Conservation (phyloP, 2,329 filamentous ascomycete species). For the Stachybotrys chartarum region DNA sequence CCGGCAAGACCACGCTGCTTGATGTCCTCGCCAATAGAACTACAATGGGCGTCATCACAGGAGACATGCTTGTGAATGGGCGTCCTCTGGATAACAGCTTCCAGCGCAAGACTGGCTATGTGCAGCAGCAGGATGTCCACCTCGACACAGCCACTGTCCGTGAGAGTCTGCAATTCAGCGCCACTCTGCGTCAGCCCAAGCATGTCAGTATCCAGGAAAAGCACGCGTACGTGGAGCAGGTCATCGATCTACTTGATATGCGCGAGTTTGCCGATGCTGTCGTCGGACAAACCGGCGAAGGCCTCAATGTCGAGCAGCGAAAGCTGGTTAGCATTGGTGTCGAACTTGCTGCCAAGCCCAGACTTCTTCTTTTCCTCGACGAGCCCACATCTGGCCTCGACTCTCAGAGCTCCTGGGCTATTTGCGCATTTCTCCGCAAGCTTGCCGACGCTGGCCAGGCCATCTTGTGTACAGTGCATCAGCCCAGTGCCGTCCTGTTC, state of each 20-base stretch:
- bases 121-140: conserved; percentile 52
- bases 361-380: conserved; percentile 49
- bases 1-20: conserved; percentile 25
- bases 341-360: conserved; percentile 42
- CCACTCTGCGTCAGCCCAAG: conserved; percentile 43
- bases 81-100: conserved; percentile 43
- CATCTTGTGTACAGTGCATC: conserved; percentile 40
- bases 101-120: conserved; percentile 53
- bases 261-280: conserved; percentile 52
- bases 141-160: conserved; percentile 39
- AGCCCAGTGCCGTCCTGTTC: conserved; percentile 38
- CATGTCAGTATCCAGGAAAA: conserved; percentile 43
- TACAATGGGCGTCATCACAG: conserved; percentile 49
- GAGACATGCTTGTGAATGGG: conserved; percentile 54
- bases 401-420: conserved; percentile 49
- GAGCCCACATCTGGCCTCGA: conserved; percentile 51
- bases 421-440: conserved; percentile 48
- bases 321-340: conserved; percentile 51
- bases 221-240: conserved; percentile 48
- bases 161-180: conserved; percentile 38
- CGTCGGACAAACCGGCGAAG: conserved; percentile 48
- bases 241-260: conserved; percentile 54
- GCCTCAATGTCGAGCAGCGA: conserved; percentile 47
- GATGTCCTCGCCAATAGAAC: conserved; percentile 32
- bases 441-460: conserved; percentile 40